Evolutionary conservation across 1,139 yeast genomes (phyloP), one percentile per base, ranked within the genome.

Genomic region (Geotrichum carabidarum): DNA sequence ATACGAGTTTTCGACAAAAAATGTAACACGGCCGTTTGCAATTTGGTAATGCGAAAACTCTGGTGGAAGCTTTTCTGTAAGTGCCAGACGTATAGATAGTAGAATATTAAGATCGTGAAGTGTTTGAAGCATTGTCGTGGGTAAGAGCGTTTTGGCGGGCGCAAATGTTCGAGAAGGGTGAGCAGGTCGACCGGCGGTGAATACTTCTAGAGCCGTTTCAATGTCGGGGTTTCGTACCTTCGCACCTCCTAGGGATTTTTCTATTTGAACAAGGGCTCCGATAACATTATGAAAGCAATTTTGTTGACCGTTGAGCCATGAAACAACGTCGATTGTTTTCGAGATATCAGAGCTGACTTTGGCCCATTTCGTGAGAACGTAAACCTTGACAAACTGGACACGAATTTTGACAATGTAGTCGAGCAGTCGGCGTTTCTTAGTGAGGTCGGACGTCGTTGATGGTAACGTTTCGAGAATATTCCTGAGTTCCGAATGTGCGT

Each of bases 191-290:
- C 96, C 95, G 47, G 80, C 76, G 42, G 83, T 78, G 50, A 90
- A 74, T 1, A 93, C 96, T 65, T 93, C 95, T 61, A 93, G 74
- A 1, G 96, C 89, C 0, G 97, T 90, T 43, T 82, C 78, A 36
- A 93, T 70, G 68, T 93, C 98, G 0, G 96, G 93, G 68, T 89
- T 87, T 7, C 96, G 95, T 57, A 91, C 72, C 65, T 89, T 88
- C 1, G 98, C 98, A 17, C 91, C 88, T 5, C 83, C 77, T 58
- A 90, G 75, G 38, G 84, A 81, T 42, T 83, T 80, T 60, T 86
- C 84, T 52, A 80, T 81, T 48, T 78, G 78, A 60, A 74, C 78
- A 38, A 81, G 78, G 50, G 75, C 86, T 83, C 77, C 80, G 49
- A 76, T 77, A 55, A 85, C 82, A 57, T 87, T 89, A 50, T 78